Evolutionary conservation across 345 rosid species (phyloP).

Genomic region (Eutrema heterophyllum): DNA sequence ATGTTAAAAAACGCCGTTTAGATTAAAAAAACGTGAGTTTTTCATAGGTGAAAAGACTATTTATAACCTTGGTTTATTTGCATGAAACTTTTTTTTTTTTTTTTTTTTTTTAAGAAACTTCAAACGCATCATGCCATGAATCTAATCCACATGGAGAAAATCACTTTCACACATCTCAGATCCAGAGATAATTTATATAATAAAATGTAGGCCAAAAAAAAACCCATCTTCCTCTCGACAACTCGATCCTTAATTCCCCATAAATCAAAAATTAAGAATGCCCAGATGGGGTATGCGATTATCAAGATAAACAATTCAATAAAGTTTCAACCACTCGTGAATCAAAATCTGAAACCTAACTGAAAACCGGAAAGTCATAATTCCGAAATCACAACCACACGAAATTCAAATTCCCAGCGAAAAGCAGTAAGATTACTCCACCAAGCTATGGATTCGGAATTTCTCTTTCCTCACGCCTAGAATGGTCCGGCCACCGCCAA

Average conservation of each 20-base stretch:
- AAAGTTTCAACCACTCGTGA: conserved; percentile 3
- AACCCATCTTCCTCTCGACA: not conserved
- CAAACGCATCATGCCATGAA: no score
- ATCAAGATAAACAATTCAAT: not conserved
- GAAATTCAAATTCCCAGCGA: not conserved
- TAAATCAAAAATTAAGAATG: not conserved
- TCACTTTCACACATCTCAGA: no score
- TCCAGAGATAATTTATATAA: no score
- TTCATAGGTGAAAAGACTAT: no score
- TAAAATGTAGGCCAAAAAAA: not conserved
- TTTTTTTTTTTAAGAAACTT: no score
- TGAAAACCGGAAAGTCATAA: not conserved
- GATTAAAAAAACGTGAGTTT: no score
- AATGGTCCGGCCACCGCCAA: no score
- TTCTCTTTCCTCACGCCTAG: conserved; percentile 25
- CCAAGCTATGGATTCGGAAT: conserved; percentile 18
- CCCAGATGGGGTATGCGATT: not conserved
- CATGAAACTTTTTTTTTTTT: no score
- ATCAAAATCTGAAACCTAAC: not conserved
- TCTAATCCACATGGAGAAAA: no score
- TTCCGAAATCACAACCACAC: not conserved
- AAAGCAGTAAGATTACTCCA: not conserved
- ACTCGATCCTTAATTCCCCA: not conserved
- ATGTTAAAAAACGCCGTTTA: no score
- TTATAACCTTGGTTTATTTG: no score